Conservation (phyloP, 2,329 filamentous ascomycete genomes). For the Beauveria rudraprayagi region DNA sequence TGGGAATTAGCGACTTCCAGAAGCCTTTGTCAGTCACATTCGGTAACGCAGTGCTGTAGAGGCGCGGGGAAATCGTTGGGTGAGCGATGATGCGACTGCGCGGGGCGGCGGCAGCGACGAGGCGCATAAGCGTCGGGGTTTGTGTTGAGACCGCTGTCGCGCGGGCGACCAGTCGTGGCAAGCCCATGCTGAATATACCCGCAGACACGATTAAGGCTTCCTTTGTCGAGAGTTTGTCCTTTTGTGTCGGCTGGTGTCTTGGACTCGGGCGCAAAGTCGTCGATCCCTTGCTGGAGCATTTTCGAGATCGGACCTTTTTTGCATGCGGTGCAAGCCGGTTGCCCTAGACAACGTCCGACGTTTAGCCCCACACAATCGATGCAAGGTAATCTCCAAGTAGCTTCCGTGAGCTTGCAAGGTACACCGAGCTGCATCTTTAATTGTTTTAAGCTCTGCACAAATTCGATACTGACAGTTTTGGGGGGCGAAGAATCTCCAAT, state of each 20-base stretch:
- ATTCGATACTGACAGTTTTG: neutral
- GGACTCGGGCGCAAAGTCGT: neutral
- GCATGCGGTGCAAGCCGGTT: slow-evolving; percentile 19
- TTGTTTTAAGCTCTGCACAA: neutral
- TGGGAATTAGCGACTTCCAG: slow-evolving; percentile 64
- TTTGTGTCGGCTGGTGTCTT: neutral
- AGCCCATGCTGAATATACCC: neutral
- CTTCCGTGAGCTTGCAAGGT: neutral
- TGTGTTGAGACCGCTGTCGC: neutral
- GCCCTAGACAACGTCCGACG: slow-evolving; percentile 28
- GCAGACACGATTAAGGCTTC: no score
- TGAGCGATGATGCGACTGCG: neutral
- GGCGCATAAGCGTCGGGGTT: neutral
- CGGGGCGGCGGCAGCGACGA: neutral
- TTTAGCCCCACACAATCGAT: slow-evolving; percentile 22
- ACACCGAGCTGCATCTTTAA: neutral
- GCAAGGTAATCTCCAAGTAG: neutral
- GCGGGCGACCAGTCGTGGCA: neutral
- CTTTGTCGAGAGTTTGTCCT: neutral
- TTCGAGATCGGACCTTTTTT: neutral
- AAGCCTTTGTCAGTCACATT: slow-evolving; percentile 50
- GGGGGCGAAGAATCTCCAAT: neutral
- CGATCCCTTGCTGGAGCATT: neutral
- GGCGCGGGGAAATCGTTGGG: neutral
- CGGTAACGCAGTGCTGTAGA: slow-evolving; percentile 33